A percentile compares a stretch with the other conserved stretches of the same genome.
These are phyloP conservation scores for Baorangia bicolor DNA, from an alignment of 768 basidiomycete genomes.

Conservation along the genomic window DNA sequence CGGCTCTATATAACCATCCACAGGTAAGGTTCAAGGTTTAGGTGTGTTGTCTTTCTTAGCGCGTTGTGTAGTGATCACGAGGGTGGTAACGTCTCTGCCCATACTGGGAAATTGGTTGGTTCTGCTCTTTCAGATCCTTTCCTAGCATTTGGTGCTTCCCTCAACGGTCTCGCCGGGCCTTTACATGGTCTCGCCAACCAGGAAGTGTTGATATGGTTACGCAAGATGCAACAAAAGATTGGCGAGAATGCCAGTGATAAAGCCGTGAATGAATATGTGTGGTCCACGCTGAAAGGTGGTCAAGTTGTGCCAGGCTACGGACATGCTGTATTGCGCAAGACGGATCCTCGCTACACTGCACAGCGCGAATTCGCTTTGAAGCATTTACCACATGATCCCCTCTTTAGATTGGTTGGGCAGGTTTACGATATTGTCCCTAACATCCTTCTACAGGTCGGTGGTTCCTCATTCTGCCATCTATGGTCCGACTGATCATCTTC, in stretches of 20 bases:
- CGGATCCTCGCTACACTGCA: conserved; percentile 89
- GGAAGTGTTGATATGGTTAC: conserved; percentile 93
- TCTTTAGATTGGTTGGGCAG: conserved; percentile 94
- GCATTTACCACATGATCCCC: conserved; percentile 80
- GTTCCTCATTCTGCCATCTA: neutral
- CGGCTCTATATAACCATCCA: conserved; percentile 97
- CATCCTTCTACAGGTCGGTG: conserved; percentile 75
- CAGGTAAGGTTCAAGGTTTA: conserved; percentile 44
- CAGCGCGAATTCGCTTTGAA: conserved; percentile 88
- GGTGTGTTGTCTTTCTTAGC: neutral
- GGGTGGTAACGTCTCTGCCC: conserved; percentile 97
- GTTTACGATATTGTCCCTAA: conserved; percentile 86
- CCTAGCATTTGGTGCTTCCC: conserved; percentile 88
- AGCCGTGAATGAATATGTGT: conserved; percentile 89
- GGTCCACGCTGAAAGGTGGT: conserved; percentile 90
- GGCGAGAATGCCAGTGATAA: conserved; percentile 85
- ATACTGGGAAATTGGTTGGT: conserved; percentile 90
- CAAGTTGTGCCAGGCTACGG: conserved; percentile 95
- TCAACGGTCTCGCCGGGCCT: conserved; percentile 96
- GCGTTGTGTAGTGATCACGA: conserved; percentile 75
- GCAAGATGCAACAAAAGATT: conserved; percentile 88
- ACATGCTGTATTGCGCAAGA: conserved; percentile 84
- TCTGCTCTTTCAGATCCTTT: conserved; percentile 97
- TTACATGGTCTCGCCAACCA: conserved; percentile 97
- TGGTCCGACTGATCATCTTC: neutral